These are phyloP conservation scores for Pseudogymnoascus sp. DNA, from an alignment of 2,329 filamentous ascomycete genomes.

Conservation along the genomic window DNA sequence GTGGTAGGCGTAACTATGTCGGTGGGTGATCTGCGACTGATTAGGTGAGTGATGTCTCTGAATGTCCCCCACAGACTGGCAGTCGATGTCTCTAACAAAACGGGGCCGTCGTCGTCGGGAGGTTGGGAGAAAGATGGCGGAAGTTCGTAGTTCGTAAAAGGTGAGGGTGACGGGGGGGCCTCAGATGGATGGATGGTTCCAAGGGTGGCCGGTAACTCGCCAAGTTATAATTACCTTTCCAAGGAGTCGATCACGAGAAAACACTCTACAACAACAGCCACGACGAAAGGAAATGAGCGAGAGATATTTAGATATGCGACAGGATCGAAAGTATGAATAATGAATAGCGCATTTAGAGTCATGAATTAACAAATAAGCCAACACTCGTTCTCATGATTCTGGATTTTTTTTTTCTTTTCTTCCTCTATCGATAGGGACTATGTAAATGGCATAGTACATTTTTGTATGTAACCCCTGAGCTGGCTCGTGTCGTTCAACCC, in stretches of 20 bases:
- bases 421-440: neutral
- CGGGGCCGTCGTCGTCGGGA: constrained; percentile 1
- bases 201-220: constrained; percentile 4
- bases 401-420: too few relatives aligned
- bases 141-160: neutral
- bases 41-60: neutral
- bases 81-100: neutral
- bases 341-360: neutral
- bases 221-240: constrained; percentile 7
- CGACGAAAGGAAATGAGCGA: neutral
- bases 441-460: neutral
- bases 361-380: neutral
- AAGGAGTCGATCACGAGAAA: constrained; percentile 2
- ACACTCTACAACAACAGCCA: neutral
- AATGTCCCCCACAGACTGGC: neutral
- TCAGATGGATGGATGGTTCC: neutral
- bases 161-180: neutral
- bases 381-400: neutral
- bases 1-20: neutral
- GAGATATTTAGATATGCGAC: neutral
- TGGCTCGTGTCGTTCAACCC: neutral
- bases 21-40: neutral
- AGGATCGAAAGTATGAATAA: neutral
- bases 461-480: constrained; percentile 6
- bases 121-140: neutral